Conservation (phyloP, 2,329 filamentous ascomycete species). For the Nannizziopsis arthrosporioides region DNA sequence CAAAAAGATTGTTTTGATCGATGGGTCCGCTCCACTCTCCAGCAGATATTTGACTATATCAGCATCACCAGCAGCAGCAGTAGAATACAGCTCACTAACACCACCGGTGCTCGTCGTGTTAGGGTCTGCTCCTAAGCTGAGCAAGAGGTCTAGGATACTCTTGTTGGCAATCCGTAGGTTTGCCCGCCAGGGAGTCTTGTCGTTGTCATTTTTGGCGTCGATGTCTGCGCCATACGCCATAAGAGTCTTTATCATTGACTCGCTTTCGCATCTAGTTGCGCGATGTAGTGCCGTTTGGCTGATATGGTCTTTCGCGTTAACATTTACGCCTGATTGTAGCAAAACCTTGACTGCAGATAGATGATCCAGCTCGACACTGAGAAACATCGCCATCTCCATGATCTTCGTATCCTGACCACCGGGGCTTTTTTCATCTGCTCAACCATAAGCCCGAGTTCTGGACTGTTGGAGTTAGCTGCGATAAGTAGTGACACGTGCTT, state of each 20-base stretch:
- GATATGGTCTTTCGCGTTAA: neutral
- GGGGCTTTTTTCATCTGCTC: no score
- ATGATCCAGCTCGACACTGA: neutral
- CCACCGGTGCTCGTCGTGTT: neutral
- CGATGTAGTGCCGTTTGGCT: neutral
- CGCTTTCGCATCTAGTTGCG: constrained; percentile 15
- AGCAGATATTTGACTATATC: constrained; percentile 1
- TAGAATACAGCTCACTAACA: neutral
- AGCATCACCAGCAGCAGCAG: neutral
- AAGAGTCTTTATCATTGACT: constrained; percentile 16
- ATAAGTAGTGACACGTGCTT: no score
- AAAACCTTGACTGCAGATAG: neutral
- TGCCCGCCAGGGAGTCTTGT: neutral
- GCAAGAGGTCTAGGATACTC: neutral
- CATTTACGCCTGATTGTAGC: constrained; percentile 12
- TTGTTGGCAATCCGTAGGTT: neutral
- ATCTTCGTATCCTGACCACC: neutral
- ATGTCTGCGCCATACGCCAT: neutral
- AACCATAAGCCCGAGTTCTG: neutral
- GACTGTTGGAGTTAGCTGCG: neutral
- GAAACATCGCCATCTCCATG: neutral
- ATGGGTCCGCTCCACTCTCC: neutral
- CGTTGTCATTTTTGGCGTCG: neutral
- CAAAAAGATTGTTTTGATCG: neutral
- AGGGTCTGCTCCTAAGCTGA: neutral